A percentile compares a stretch with the other conserved stretches of the same genome.
Conservation (phyloP, 768 basidiomycete genomes). For the Boletus subcaerulescens region DNA sequence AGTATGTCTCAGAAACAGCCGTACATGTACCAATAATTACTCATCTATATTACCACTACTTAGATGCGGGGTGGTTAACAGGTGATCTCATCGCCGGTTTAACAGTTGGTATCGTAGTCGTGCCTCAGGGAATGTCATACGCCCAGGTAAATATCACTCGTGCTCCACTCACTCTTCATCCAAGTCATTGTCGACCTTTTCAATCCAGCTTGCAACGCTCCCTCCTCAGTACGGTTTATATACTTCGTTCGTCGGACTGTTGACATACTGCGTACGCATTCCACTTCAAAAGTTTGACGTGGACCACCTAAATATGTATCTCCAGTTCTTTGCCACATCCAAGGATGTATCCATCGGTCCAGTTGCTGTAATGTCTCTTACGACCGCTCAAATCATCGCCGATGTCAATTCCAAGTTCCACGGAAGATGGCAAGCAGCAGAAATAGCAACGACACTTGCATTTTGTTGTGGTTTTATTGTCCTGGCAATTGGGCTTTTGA, state of each 20-base stretch:
- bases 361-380: conserved; percentile 97
- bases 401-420: conserved; percentile 55
- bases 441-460: conserved; percentile 82
- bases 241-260: conserved; percentile 86
- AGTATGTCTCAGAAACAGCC: conserved; percentile 41
- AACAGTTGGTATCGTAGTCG: conserved; percentile 93
- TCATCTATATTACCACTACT: too few relatives aligned
- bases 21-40: neutral
- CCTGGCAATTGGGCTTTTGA: conserved; percentile 82
- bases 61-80: conserved; percentile 74
- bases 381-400: conserved; percentile 78
- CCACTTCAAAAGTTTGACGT: neutral
- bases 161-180: neutral
- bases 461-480: conserved; percentile 91
- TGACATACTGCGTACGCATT: conserved; percentile 74
- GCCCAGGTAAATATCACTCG: conserved; percentile 49
- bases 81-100: conserved; percentile 92
- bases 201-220: conserved; percentile 72
- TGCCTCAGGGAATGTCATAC: conserved; percentile 93
- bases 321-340: conserved; percentile 89
- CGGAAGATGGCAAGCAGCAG: conserved; percentile 56
- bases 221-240: conserved; percentile 89
- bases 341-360: conserved; percentile 99
- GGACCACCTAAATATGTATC: neutral
- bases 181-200: neutral